Evolutionary conservation across 176 grass and related monocot genomes (phyloP).

Genomic region (Oryza meridionalis): DNA sequence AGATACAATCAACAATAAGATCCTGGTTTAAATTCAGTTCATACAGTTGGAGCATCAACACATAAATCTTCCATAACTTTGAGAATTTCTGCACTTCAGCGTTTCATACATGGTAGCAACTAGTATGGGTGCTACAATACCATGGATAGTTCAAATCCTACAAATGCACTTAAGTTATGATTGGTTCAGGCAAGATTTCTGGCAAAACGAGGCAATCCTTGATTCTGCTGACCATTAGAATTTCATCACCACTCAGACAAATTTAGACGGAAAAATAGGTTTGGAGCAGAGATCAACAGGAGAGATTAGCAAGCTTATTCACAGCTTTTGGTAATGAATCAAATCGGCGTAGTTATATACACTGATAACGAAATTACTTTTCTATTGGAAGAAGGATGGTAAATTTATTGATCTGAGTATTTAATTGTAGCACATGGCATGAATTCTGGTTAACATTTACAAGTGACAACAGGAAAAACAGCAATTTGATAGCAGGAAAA

Average conservation of each 20-base stretch:
- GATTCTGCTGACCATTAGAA: not conserved
- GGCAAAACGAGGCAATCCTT: not conserved
- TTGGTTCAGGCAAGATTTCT: too few relatives aligned
- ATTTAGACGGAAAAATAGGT: not conserved
- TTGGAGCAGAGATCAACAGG: not conserved
- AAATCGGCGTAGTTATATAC: not conserved
- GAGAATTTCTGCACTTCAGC: not conserved
- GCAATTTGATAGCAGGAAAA: not conserved
- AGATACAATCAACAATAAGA: slow-evolving; percentile 7
- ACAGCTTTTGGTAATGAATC: not conserved
- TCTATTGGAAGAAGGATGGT: too few relatives aligned
- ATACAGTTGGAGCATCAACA: not conserved
- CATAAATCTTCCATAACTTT: not conserved
- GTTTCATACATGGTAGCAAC: not conserved
- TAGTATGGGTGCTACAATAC: not conserved
- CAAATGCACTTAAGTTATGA: not conserved
- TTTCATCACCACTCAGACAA: not conserved
- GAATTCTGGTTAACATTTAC: not conserved
- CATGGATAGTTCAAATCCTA: too few relatives aligned
- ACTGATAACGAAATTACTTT: not conserved
- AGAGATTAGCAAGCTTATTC: not conserved
- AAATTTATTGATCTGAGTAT: not conserved
- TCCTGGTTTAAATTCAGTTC: not conserved
- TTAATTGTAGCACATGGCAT: not conserved
- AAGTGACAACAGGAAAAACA: not conserved